Conservation (phyloP, 768 basidiomycete species). For the Russula dissimulans region DNA sequence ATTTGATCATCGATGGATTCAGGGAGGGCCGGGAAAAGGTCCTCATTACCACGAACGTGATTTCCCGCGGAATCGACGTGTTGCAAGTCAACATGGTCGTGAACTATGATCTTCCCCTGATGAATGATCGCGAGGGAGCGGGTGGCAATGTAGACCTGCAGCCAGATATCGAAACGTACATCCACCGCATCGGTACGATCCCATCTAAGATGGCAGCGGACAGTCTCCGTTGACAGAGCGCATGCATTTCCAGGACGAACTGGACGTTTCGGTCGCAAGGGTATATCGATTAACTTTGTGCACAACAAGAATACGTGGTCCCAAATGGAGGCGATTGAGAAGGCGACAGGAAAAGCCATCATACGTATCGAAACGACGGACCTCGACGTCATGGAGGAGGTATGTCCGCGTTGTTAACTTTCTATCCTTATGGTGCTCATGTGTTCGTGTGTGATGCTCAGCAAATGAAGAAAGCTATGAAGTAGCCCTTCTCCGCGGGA, state of each 20-base stretch:
- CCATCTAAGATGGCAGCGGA: background rate
- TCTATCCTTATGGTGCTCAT: background rate
- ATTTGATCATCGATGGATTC: slow-evolving; percentile 89
- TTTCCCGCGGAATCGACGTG: slow-evolving; percentile 97
- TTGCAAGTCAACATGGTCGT: slow-evolving; percentile 99
- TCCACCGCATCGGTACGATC: slow-evolving; percentile 86
- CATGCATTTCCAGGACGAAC: slow-evolving; percentile 63
- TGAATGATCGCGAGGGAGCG: slow-evolving; percentile 55
- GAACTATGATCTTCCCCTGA: slow-evolving; percentile 90
- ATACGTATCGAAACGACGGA: slow-evolving; percentile 82
- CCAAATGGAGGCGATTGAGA: slow-evolving; percentile 87
- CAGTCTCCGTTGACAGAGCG: background rate
- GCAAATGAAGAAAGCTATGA: slow-evolving; percentile 79
- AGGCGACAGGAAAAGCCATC: slow-evolving; percentile 67
- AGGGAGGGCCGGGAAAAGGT: slow-evolving; percentile 95
- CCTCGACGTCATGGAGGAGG: slow-evolving; percentile 91
- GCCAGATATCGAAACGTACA: slow-evolving; percentile 94
- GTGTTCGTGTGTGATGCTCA: slow-evolving; percentile 22
- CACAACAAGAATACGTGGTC: slow-evolving; percentile 81
- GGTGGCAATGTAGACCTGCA: slow-evolving; percentile 38
- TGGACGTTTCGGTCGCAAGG: slow-evolving; percentile 94
- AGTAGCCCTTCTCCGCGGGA: slow-evolving; percentile 28
- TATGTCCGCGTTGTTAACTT: slow-evolving; percentile 26
- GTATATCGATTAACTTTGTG: slow-evolving; percentile 96
- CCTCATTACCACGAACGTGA: slow-evolving; percentile 97